Conservation (phyloP, 495 filamentous ascomycete species). For the Sordaria brevicollis region DNA sequence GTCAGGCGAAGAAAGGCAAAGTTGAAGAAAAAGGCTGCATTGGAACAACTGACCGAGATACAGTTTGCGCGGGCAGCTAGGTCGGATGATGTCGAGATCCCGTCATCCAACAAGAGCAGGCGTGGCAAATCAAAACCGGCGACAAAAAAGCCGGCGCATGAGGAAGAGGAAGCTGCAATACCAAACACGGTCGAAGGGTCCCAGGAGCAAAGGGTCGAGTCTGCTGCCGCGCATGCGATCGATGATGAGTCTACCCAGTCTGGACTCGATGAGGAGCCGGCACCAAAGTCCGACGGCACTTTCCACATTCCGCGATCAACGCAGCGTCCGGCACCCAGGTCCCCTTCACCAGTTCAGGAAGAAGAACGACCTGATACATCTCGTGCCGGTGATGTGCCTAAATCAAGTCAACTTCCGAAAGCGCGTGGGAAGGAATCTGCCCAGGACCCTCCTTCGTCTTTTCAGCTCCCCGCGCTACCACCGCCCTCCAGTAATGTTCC, state of each 20-base stretch:
- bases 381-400: conserved; percentile 25
- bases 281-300: neutral
- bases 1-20: conserved; percentile 13
- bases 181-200: conserved; percentile 25
- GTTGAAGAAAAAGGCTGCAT: conserved; percentile 24
- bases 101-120: conserved; percentile 24
- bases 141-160: conserved; percentile 3
- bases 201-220: conserved; percentile 10
- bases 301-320: conserved; percentile 5
- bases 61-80: conserved; percentile 20
- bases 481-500: neutral
- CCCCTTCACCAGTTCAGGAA: neutral
- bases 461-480: neutral
- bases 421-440: neutral
- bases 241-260: conserved; percentile 16
- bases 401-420: conserved; percentile 27
- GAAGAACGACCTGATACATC: neutral
- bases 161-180: conserved; percentile 7
- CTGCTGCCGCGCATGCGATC: neutral
- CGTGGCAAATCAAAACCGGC: conserved; percentile 7
- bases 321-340: neutral
- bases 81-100: conserved; percentile 26
- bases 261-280: conserved; percentile 7
- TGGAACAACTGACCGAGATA: conserved; percentile 26
- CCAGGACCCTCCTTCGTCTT: neutral